A percentile compares a stretch with the other conserved stretches of the same genome.
These are phyloP conservation scores for Ceratocystis albifundus DNA, from an alignment of 2,329 filamentous ascomycete species.

Conservation along the genomic window DNA sequence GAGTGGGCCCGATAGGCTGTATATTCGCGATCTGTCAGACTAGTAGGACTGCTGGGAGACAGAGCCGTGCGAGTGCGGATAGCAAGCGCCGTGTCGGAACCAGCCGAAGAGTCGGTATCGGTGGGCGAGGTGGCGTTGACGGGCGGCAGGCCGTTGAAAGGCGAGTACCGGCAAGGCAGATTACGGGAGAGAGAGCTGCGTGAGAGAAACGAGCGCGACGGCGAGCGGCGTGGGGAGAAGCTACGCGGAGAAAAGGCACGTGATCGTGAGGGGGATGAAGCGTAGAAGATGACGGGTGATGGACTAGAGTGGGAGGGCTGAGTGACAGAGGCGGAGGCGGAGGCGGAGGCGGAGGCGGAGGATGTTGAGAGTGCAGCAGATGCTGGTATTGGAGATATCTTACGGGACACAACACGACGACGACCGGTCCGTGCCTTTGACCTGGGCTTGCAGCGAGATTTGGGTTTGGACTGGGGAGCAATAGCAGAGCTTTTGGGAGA, in stretches of 20 bases:
- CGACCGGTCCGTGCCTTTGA: not conserved
- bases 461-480: not conserved
- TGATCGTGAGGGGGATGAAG: not conserved
- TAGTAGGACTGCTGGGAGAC: conserved; percentile 9
- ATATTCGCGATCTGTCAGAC: conserved; percentile 15
- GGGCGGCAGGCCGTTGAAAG: not conserved
- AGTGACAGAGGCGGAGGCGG: not conserved
- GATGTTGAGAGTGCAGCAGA: not conserved
- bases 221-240: not conserved
- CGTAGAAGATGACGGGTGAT: not conserved
- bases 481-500: not conserved
- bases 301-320: not conserved
- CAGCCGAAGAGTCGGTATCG: not conserved
- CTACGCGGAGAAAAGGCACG: not conserved
- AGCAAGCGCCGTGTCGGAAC: not conserved
- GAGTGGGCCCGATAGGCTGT: conserved; percentile 16
- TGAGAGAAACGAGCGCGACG: not conserved
- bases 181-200: not conserved
- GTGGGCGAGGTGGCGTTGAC: not conserved
- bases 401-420: not conserved
- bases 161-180: not conserved
- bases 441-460: not conserved
- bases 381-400: too few species aligned
- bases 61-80: conserved; percentile 17
- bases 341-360: not conserved